These are phyloP conservation scores for Taphrina deformans DNA, from an alignment of 1,139 yeast species.

Conservation along the genomic window DNA sequence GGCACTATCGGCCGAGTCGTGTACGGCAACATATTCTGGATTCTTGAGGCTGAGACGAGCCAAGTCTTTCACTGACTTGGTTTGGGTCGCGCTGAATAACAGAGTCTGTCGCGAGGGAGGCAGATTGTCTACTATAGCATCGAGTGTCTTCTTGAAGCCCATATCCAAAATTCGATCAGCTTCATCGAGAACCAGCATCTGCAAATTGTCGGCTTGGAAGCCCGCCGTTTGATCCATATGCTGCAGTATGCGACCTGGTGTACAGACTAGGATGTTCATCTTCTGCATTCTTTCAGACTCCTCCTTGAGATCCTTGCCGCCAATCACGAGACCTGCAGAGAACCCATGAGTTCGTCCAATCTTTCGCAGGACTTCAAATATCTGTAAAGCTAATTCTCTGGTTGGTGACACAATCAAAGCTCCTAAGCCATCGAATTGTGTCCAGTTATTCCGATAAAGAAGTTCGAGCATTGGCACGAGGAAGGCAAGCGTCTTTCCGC, in stretches of 20 bases:
- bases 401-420: conserved; percentile 92
- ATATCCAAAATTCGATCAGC: conserved; percentile 95
- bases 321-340: conserved; percentile 93
- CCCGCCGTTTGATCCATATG: conserved; percentile 94
- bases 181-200: conserved; percentile 84
- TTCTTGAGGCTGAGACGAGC: conserved; percentile 78
- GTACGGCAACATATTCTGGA: conserved; percentile 65
- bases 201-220: conserved; percentile 74
- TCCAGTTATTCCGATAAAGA: conserved; percentile 66
- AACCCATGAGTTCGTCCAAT: conserved; percentile 78
- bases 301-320: conserved; percentile 88
- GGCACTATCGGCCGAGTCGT: conserved; percentile 54
- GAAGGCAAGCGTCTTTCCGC: conserved; percentile 93
- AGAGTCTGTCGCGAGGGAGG: conserved; percentile 83
- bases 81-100: conserved; percentile 89
- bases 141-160: conserved; percentile 91
- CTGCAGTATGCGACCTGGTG: conserved; percentile 93
- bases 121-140: conserved; percentile 76
- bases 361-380: conserved; percentile 80
- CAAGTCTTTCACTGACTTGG: conserved; percentile 79
- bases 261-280: conserved; percentile 86
- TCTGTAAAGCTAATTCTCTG: conserved; percentile 90
- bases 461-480: conserved; percentile 59
- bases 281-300: conserved; percentile 82
- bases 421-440: conserved; percentile 88